Percentiles rank a stretch among this genome's conserved stretches.
Conservation (phyloP, 2,329 filamentous ascomycete species). For the Chrysoporthe puriensis region DNA sequence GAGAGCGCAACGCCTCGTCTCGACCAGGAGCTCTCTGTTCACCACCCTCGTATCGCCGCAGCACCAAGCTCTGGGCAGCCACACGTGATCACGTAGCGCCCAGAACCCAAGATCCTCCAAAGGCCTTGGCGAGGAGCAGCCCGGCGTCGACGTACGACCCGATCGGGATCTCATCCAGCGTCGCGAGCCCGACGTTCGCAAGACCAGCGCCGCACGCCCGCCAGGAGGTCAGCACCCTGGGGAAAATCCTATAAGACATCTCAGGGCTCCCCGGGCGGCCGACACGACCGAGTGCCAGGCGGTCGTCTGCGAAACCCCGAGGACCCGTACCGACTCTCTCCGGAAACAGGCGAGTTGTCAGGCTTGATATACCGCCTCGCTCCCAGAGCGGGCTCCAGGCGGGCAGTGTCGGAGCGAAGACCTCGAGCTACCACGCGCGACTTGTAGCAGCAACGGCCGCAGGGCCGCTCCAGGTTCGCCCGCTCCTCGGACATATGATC, state of each 20-base stretch:
- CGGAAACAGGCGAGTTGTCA: not conserved
- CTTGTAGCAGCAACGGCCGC: not conserved
- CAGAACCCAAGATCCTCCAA: not conserved
- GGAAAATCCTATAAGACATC: not conserved
- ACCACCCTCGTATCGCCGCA: not conserved
- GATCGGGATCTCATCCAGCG: not conserved
- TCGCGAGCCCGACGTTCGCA: not conserved
- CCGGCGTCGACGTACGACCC: not conserved
- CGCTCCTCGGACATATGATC: constrained; percentile 16
- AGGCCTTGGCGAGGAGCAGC: not conserved
- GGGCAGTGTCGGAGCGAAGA: not conserved
- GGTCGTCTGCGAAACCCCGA: constrained; percentile 2
- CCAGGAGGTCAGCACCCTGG: not conserved
- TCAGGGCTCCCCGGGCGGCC: not conserved
- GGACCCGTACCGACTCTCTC: not conserved
- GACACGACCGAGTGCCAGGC: not conserved
- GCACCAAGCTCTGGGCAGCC: not conserved
- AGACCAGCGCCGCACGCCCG: not conserved
- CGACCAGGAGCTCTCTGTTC: not conserved
- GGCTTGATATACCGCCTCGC: too few species aligned
- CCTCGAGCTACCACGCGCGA: not conserved
- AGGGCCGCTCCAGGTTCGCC: not conserved
- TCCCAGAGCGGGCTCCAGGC: too few species aligned
- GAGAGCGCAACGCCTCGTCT: not conserved
- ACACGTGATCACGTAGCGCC: not conserved